Conservation (phyloP, 192 early-diverging fungal genomes). For the Diversispora epigaea region DNA sequence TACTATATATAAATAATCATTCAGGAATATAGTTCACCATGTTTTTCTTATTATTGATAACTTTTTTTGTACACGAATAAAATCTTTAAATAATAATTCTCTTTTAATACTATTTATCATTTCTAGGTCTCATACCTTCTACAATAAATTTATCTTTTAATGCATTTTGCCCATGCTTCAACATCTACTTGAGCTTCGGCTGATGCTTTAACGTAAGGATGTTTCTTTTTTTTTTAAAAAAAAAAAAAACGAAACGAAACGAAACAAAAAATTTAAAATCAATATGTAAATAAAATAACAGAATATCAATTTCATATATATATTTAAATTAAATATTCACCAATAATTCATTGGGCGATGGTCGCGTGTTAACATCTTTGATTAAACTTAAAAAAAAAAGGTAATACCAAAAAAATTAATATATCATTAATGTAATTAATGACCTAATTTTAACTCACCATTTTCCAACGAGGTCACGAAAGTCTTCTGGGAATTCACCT, state of each 20-base stretch:
- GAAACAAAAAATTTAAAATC: background rate
- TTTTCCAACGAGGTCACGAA: slow-evolving; percentile 75
- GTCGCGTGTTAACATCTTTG: slow-evolving; percentile 59
- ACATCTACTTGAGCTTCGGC: slow-evolving; percentile 24
- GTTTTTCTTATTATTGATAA: too few relatives aligned
- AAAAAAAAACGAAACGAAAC: background rate
- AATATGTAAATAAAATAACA: background rate
- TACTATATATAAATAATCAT: too few relatives aligned
- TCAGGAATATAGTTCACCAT: too few relatives aligned
- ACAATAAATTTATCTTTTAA: slow-evolving; percentile 18
- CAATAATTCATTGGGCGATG: slow-evolving; percentile 65
- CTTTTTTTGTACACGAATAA: too few relatives aligned
- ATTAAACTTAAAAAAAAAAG: slow-evolving; percentile 44
- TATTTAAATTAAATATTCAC: slow-evolving; percentile 36
- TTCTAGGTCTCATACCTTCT: background rate
- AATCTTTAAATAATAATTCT: too few relatives aligned
- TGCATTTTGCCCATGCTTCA: slow-evolving; percentile 28
- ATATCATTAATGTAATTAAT: slow-evolving; percentile 5
- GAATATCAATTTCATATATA: background rate
- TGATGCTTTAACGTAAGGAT: slow-evolving; percentile 43
- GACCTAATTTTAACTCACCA: slow-evolving; percentile 51
- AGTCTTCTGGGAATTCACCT: slow-evolving; percentile 69
- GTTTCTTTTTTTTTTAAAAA: slow-evolving; percentile 42
- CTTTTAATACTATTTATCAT: background rate
- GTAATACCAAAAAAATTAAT: background rate